Evolutionary conservation across 1,284 basidiomycete genomes (phyloP).

Genomic region (Fomitopsis schrenkii): DNA sequence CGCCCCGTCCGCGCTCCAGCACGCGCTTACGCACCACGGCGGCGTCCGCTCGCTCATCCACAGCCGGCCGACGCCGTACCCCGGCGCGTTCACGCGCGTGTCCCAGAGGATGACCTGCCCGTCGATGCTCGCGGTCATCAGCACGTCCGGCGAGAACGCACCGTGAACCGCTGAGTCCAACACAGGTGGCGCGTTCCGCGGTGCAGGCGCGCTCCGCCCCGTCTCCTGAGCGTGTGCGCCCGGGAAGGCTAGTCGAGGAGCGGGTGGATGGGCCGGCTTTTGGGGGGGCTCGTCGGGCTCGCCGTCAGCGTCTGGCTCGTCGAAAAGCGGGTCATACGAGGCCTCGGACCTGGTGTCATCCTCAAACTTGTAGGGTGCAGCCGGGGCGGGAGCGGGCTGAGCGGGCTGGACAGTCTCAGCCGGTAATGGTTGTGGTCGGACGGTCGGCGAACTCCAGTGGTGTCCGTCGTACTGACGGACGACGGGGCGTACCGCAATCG

Average conservation of each 20-base stretch:
- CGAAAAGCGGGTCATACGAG: slow-evolving; percentile 79
- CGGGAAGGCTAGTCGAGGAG: not conserved
- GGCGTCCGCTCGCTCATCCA: slow-evolving; percentile 88
- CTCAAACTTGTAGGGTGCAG: slow-evolving; percentile 19
- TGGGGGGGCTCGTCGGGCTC: slow-evolving; percentile 28
- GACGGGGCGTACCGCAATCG: slow-evolving; percentile 75
- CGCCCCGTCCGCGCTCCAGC: slow-evolving; percentile 87
- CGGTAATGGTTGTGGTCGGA: not conserved
- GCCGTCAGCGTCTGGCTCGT: slow-evolving; percentile 60
- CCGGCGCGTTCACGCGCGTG: slow-evolving; percentile 61
- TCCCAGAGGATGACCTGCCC: slow-evolving; percentile 95
- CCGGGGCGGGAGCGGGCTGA: slow-evolving; percentile 2
- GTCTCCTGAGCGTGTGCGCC: slow-evolving; percentile 9
- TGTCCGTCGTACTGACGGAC: slow-evolving; percentile 33
- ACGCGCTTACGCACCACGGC: slow-evolving; percentile 87
- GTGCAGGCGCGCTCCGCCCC: slow-evolving; percentile 26
- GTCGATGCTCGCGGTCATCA: slow-evolving; percentile 90
- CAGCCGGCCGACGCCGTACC: slow-evolving; percentile 76
- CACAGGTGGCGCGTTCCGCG: slow-evolving; percentile 70
- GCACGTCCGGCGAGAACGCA: slow-evolving; percentile 75
- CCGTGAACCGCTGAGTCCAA: slow-evolving; percentile 59
- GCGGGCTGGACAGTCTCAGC: not conserved
- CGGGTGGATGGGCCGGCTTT: slow-evolving; percentile 1
- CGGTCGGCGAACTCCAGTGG: slow-evolving; percentile 13
- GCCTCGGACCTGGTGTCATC: slow-evolving; percentile 68